Conservation (phyloP, 2,329 filamentous ascomycete genomes). For the Orbilia javanica region DNA sequence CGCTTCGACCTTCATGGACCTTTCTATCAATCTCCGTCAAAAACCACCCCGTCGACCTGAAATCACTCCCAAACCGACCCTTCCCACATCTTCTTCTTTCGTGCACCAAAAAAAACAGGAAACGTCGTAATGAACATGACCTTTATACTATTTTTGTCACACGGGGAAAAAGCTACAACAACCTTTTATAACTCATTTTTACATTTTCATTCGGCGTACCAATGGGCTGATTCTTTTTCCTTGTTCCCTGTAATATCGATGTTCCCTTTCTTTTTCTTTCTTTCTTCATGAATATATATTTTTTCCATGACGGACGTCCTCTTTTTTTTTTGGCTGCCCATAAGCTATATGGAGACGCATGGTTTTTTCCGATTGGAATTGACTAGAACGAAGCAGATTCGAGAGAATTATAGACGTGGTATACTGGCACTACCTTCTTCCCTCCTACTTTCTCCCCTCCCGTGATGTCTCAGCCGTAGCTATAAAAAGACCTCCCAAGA, state of each 20-base stretch:
- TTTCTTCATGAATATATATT: conserved; percentile 58
- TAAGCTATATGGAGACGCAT: conserved; percentile 22
- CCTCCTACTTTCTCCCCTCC: background rate
- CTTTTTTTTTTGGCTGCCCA: conserved; percentile 10
- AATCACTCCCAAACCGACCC: conserved; percentile 11
- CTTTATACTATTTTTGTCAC: conserved; percentile 48
- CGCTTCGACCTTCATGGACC: conserved; percentile 61
- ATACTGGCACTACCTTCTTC: background rate
- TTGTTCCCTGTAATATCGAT: conserved; percentile 57
- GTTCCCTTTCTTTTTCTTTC: conserved; percentile 46
- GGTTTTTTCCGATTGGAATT: conserved; percentile 16
- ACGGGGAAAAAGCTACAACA: conserved; percentile 31
- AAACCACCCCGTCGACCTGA: conserved; percentile 24
- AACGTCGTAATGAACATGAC: conserved; percentile 57
- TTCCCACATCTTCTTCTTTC: conserved; percentile 27
- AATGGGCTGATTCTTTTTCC: conserved; percentile 51
- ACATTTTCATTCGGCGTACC: conserved; percentile 59
- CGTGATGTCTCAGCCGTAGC: background rate
- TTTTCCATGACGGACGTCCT: conserved; percentile 45
- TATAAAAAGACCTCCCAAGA: background rate
- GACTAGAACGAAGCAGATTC: conserved; percentile 20
- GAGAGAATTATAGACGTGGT: conserved; percentile 23
- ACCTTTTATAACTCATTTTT: conserved; percentile 50
- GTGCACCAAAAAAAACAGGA: conserved; percentile 44
- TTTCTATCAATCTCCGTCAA: conserved; percentile 60